A percentile compares a stretch with the other conserved stretches of the same genome.
Evolutionary conservation across 2,329 filamentous ascomycete species (phyloP).

Genomic region (Didymella exigua): DNA sequence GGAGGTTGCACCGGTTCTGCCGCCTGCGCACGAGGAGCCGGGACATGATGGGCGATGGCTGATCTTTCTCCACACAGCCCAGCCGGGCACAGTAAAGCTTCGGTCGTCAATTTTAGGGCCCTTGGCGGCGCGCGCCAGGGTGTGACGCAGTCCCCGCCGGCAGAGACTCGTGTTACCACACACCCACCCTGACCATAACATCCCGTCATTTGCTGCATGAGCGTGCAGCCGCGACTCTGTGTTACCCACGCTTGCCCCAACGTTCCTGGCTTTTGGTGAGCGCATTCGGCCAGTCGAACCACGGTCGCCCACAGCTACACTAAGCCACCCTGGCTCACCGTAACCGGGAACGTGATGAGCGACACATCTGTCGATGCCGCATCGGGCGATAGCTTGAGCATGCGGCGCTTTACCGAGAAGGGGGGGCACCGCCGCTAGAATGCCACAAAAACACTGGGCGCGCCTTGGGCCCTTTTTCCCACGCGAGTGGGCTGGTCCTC

Average conservation of each 20-base stretch:
- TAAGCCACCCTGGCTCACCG: slow-evolving; percentile 19
- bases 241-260: slow-evolving; percentile 29
- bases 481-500: slow-evolving; percentile 38
- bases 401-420: slow-evolving; percentile 30
- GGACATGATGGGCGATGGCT: slow-evolving; percentile 27
- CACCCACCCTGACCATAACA: slow-evolving; percentile 36
- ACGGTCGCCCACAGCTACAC: slow-evolving; percentile 22
- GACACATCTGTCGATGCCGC: slow-evolving; percentile 30
- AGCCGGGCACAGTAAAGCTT: slow-evolving; percentile 37
- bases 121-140: slow-evolving; percentile 22
- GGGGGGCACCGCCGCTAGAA: slow-evolving; percentile 33
- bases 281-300: slow-evolving; percentile 16
- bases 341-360: slow-evolving; percentile 25
- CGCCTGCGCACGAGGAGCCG: slow-evolving; percentile 16
- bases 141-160: slow-evolving; percentile 44
- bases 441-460: slow-evolving; percentile 37
- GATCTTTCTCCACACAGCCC: slow-evolving; percentile 36
- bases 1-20: slow-evolving; percentile 14
- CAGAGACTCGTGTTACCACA: slow-evolving; percentile 40
- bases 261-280: slow-evolving; percentile 41
- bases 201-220: slow-evolving; percentile 40
- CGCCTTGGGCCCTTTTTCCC: slow-evolving; percentile 25
- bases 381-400: slow-evolving; percentile 26
- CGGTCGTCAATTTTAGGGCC: slow-evolving; percentile 39
- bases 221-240: slow-evolving; percentile 33